Conservation (phyloP, 176 grass and related monocot species). For the Elaeis guineensis region DNA sequence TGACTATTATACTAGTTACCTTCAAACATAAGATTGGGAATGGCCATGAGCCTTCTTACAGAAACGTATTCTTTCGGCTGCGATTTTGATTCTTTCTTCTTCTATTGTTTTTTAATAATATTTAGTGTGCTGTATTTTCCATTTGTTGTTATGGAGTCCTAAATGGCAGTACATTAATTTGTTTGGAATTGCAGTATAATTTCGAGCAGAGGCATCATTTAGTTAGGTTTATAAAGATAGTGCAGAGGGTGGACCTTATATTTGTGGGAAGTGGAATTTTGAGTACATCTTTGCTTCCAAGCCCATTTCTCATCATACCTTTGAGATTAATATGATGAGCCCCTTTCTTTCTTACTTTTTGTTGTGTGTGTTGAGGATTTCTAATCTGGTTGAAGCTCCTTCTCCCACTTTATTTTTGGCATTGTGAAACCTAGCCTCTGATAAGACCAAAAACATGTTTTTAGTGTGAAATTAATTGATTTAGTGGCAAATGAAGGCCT, state of each 20-base stretch:
- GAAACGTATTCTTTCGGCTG: conserved; percentile 27
- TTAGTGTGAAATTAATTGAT: too few relatives aligned
- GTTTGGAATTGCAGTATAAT: conserved; percentile 57
- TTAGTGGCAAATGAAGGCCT: too few relatives aligned
- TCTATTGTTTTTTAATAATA: neutral
- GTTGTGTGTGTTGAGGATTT: conserved; percentile 56
- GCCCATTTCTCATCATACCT: too few relatives aligned
- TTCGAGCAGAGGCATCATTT: conserved; percentile 89
- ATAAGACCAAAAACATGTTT: too few relatives aligned
- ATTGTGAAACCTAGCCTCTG: too few relatives aligned
- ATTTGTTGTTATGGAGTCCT: conserved; percentile 1
- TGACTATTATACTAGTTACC: too few relatives aligned
- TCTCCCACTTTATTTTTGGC: too few relatives aligned
- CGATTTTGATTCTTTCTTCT: neutral
- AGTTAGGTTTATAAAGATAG: conserved; percentile 87
- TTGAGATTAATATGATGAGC: neutral
- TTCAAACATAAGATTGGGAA: conserved; percentile 28
- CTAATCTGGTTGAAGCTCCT: conserved; percentile 95
- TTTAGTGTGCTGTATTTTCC: neutral
- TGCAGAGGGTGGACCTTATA: conserved; percentile 81
- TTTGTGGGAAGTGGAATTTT: conserved; percentile 98
- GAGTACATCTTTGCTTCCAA: conserved; percentile 37
- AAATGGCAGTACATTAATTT: conserved; percentile 15
- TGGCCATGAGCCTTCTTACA: conserved; percentile 80
- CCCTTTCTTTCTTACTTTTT: conserved; percentile 10